phyloP scores from a whole-genome alignment of 1,284 basidiomycete species.

The Apiotrichum siamense region DNA sequence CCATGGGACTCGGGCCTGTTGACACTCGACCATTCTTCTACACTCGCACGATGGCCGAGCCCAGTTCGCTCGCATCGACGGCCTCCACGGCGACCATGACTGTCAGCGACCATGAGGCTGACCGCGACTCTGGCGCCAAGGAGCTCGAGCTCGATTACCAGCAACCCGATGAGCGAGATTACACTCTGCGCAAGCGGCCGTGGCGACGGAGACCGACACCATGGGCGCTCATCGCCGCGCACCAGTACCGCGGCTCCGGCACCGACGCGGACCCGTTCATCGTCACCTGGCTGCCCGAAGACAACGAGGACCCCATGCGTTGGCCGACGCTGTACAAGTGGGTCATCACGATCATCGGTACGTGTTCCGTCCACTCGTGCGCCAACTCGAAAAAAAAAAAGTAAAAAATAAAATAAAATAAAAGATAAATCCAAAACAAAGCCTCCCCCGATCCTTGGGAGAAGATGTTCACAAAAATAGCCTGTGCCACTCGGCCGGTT shows the following conservation, averaged over 20 bases:
- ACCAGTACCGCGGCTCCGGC: conserved; percentile 43
- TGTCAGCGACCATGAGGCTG: no score
- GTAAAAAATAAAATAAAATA: no score
- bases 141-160: no score
- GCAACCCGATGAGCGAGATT: no score
- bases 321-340: conserved; percentile 34
- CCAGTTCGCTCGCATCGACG: no score
- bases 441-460: neutral
- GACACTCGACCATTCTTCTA: no score
- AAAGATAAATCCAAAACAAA: neutral
- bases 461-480: neutral
- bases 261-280: conserved; percentile 46
- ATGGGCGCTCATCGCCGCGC: conserved; percentile 38
- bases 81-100: no score
- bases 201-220: conserved; percentile 40
- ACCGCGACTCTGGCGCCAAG: no score
- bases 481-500: neutral
- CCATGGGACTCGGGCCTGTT: no score
- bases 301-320: conserved; percentile 31
- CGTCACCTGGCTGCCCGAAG: conserved; percentile 33
- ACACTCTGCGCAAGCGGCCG: conserved; percentile 12
- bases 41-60: no score
- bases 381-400: neutral
- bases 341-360: conserved; percentile 20
- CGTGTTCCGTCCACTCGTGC: neutral